Percentiles rank a stretch among this genome's conserved stretches.
phyloP scores from a whole-genome alignment of 768 basidiomycete genomes.

The Lactarius pseudohatsudake region DNA sequence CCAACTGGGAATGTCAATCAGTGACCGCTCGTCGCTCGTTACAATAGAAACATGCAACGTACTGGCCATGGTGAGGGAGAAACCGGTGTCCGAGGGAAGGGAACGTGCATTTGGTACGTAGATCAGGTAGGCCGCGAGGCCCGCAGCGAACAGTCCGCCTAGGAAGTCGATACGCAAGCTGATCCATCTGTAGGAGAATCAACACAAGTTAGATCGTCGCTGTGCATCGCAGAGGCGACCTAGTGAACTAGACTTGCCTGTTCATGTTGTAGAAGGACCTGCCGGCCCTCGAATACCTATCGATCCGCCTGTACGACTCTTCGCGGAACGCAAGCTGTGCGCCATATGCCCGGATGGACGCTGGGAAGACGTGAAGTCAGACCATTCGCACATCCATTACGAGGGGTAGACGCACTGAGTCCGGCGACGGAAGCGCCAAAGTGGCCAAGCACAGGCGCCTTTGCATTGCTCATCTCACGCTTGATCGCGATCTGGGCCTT shows the following conservation, averaged over 20 bases:
- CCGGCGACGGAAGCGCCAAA: conserved; percentile 55
- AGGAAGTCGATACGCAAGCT: conserved; percentile 54
- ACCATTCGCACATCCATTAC: background rate
- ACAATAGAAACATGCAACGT: conserved; percentile 6
- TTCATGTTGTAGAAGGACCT: conserved; percentile 50
- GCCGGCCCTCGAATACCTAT: conserved; percentile 46
- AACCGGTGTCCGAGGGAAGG: conserved; percentile 41
- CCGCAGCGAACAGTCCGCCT: conserved; percentile 51
- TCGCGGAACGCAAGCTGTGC: conserved; percentile 45
- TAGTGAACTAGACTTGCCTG: conserved; percentile 35
- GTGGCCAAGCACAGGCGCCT: conserved; percentile 49
- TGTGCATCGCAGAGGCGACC: background rate
- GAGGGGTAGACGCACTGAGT: conserved; percentile 36
- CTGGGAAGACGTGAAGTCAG: conserved; percentile 24
- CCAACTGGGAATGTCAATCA: conserved; percentile 38
- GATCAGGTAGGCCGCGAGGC: conserved; percentile 52
- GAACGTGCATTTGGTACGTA: conserved; percentile 41
- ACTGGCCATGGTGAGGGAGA: conserved; percentile 46
- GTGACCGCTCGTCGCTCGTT: background rate
- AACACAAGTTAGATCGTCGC: background rate
- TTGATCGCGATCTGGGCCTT: conserved; percentile 56
- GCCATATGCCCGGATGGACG: conserved; percentile 56
- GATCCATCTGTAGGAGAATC: conserved; percentile 42
- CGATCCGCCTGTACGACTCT: conserved; percentile 47
- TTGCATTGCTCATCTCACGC: conserved; percentile 53